Conservation (phyloP, 208 protist genomes). For the Leishmania lainsoni region DNA sequence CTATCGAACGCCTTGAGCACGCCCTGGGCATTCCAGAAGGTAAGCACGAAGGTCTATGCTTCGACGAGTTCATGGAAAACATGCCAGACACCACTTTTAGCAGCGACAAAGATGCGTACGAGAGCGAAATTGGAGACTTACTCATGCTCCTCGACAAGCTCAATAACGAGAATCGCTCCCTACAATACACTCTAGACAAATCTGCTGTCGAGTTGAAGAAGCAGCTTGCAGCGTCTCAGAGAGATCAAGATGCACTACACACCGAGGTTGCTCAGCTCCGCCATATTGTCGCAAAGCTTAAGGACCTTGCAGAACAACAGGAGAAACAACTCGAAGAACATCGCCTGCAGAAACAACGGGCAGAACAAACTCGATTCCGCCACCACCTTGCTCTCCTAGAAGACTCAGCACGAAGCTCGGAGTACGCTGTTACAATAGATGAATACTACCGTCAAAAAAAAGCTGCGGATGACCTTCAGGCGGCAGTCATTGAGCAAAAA, state of each 20-base stretch:
- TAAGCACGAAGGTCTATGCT: constrained; percentile 46
- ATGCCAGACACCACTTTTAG: constrained; percentile 31
- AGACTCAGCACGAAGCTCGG: background rate
- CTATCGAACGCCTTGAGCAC: constrained; percentile 44
- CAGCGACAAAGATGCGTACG: constrained; percentile 61
- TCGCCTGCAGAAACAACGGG: constrained; percentile 30
- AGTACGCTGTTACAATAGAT: constrained; percentile 32
- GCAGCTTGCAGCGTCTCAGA: constrained; percentile 44
- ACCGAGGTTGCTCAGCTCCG: constrained; percentile 45
- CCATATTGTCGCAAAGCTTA: constrained; percentile 51
- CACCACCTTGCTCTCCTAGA: constrained; percentile 19
- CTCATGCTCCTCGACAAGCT: constrained; percentile 54
- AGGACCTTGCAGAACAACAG: constrained; percentile 43
- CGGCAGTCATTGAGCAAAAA: constrained; percentile 30
- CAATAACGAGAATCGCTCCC: constrained; percentile 56
- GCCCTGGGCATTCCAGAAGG: constrained; percentile 32
- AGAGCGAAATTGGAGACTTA: constrained; percentile 69
- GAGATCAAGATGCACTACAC: constrained; percentile 39
- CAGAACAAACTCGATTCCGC: constrained; percentile 37
- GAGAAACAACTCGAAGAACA: constrained; percentile 38
- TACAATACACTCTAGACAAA: constrained; percentile 54
- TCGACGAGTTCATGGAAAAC: constrained; percentile 53
- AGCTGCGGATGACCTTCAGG: constrained; percentile 13
- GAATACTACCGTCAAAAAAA: constrained; percentile 21
- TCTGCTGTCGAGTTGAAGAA: constrained; percentile 47